Evolutionary conservation across 83 land plant genomes (phyloP).

Genomic region (Picea abies): DNA sequence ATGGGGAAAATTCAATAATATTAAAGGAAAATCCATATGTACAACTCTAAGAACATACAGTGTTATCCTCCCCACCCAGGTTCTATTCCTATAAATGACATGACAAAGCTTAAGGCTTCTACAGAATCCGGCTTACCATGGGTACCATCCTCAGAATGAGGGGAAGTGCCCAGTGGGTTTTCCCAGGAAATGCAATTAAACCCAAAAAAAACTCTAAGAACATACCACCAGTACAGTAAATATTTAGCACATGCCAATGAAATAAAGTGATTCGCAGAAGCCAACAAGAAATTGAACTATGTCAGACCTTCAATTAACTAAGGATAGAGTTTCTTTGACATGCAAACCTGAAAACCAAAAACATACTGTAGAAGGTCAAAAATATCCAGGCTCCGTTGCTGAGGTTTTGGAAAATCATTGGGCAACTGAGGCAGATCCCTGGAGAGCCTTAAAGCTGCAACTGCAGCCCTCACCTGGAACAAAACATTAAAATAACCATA

Average conservation of each 20-base stretch:
- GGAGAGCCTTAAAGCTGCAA: constrained; percentile 62
- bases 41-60: too few relatives aligned
- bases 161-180: background rate
- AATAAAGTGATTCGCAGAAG: background rate
- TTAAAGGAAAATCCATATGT: too few relatives aligned
- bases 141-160: background rate
- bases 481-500: background rate
- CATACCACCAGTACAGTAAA: too few relatives aligned
- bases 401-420: constrained; percentile 51
- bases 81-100: too few relatives aligned
- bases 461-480: constrained; percentile 75
- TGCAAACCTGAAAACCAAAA: constrained; percentile 94
- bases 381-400: constrained; percentile 62
- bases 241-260: background rate
- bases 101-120: too few relatives aligned
- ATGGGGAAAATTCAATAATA: background rate
- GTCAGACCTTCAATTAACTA: background rate
- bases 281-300: background rate
- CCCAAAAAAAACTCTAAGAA: too few relatives aligned
- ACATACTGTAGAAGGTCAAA: constrained; percentile 90
- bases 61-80: too few relatives aligned
- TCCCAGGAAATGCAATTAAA: too few relatives aligned
- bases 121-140: too few relatives aligned
- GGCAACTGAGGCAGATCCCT: constrained; percentile 73
- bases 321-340: background rate